These are phyloP conservation scores for Boletellus ananiceps DNA, from an alignment of 768 basidiomycete species.

Conservation along the genomic window DNA sequence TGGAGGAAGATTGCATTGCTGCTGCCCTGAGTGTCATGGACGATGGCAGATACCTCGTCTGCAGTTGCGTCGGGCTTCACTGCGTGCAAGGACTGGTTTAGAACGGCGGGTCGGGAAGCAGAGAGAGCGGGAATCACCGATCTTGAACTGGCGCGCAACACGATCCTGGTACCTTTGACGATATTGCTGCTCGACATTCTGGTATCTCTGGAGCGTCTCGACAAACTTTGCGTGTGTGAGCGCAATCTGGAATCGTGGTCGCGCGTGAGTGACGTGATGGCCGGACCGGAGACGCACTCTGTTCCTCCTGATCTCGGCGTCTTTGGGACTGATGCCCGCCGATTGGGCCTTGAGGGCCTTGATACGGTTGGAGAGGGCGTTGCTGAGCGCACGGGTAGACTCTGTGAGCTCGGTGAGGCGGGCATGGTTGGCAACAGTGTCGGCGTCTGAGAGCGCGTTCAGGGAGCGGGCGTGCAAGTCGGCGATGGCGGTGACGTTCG, in stretches of 20 bases:
- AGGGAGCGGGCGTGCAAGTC: constrained; percentile 49
- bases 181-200: constrained; percentile 68
- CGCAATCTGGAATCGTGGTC: constrained; percentile 39
- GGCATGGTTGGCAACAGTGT: constrained; percentile 36
- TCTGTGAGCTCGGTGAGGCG: constrained; percentile 55
- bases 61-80: constrained; percentile 85
- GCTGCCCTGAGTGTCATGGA: constrained; percentile 57
- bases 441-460: constrained; percentile 45
- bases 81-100: constrained; percentile 22
- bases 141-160: constrained; percentile 72
- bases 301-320: constrained; percentile 44
- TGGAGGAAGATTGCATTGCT: constrained; percentile 71
- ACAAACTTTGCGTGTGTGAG: constrained; percentile 65
- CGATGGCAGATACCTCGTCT: constrained; percentile 69
- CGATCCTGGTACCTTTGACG: constrained; percentile 60
- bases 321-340: constrained; percentile 30
- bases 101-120: background rate
- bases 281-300: constrained; percentile 15
- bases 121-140: constrained; percentile 42
- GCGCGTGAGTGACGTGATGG: background rate
- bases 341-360: constrained; percentile 47
- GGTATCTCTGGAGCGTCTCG: constrained; percentile 75
- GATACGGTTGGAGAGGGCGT: constrained; percentile 55
- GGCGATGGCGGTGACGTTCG: constrained; percentile 42
- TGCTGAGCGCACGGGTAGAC: constrained; percentile 57